Evolutionary conservation across 305 asterid genomes (phyloP).

Genomic region (Petunia hybrid): DNA sequence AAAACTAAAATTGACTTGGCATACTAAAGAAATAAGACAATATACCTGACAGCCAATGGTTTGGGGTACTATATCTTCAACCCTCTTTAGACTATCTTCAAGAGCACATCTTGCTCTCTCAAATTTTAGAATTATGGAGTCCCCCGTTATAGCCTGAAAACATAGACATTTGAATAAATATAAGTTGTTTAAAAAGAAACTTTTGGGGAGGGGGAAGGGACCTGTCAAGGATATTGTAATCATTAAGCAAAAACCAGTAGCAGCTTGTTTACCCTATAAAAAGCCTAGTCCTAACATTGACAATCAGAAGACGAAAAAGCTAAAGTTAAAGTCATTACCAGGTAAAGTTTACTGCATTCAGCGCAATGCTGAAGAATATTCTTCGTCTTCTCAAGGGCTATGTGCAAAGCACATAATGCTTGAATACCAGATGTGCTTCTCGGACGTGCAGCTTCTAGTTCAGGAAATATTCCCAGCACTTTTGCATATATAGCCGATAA

Average conservation of each 20-base stretch:
- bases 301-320: neutral
- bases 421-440: slow-evolving; percentile 99
- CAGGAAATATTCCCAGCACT: slow-evolving; percentile 92
- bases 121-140: slow-evolving; percentile 86
- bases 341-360: slow-evolving; percentile 95
- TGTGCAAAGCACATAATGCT: slow-evolving; percentile 95
- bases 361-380: slow-evolving; percentile 93
- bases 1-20: neutral
- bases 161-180: neutral
- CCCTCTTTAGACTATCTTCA: slow-evolving; percentile 85
- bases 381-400: slow-evolving; percentile 98
- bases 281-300: neutral
- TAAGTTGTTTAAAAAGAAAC: neutral
- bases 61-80: slow-evolving; percentile 95
- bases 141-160: slow-evolving; percentile 95
- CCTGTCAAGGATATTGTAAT: neutral
- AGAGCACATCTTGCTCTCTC: slow-evolving; percentile 94
- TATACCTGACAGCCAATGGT: slow-evolving; percentile 84
- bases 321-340: slow-evolving; percentile 57
- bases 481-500: slow-evolving; percentile 71
- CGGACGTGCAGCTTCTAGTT: slow-evolving; percentile 94
- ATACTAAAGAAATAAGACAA: slow-evolving; percentile 27
- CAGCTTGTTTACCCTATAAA: neutral
- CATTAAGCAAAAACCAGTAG: neutral
- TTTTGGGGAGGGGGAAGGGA: neutral